Conservation (phyloP, 2,329 filamentous ascomycete species). For the Stenocarpella maydis region DNA sequence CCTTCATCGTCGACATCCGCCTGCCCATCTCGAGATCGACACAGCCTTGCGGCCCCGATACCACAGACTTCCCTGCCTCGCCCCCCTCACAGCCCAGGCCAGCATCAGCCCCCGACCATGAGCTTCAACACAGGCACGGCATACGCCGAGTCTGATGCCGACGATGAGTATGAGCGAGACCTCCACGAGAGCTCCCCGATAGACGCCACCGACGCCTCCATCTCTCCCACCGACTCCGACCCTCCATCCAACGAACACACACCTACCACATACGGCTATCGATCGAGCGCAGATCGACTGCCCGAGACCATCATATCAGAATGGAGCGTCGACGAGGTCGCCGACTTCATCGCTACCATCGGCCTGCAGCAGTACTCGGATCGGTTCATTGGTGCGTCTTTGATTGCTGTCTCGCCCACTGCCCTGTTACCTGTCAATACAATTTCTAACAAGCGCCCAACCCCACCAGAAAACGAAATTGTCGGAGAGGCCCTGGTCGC, state of each 20-base stretch:
- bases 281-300: constrained; percentile 68
- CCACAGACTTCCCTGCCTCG: constrained; percentile 6
- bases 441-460: constrained; percentile 38
- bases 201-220: constrained; percentile 71
- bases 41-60: constrained; percentile 24
- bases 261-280: constrained; percentile 79
- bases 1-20: constrained; percentile 7
- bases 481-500: constrained; percentile 90
- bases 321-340: constrained; percentile 87
- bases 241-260: constrained; percentile 77
- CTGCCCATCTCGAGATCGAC: constrained; percentile 5
- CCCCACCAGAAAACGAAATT: constrained; percentile 82
- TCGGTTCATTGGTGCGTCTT: constrained; percentile 78
- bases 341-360: constrained; percentile 84
- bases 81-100: not conserved
- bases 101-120: constrained; percentile 48
- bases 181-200: constrained; percentile 73
- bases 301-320: constrained; percentile 80
- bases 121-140: constrained; percentile 72
- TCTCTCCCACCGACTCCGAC: constrained; percentile 76
- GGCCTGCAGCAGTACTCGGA: constrained; percentile 85
- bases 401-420: not conserved
- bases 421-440: not conserved
- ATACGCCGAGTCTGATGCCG: constrained; percentile 82
- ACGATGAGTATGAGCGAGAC: constrained; percentile 84